phyloP scores from a whole-genome alignment of 441 rosid species.

The Hura crepitans region DNA sequence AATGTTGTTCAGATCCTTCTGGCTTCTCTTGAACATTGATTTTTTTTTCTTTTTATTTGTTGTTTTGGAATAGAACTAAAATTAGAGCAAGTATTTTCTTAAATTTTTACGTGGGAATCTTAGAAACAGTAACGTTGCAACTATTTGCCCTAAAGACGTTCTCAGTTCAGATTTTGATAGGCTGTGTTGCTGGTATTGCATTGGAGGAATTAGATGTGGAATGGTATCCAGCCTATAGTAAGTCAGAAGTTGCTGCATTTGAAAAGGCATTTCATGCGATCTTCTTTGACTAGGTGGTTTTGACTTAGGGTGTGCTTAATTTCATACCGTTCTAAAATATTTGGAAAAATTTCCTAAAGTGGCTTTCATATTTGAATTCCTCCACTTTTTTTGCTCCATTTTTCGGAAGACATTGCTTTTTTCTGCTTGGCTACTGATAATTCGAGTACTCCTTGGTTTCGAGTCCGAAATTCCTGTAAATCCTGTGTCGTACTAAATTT shows the following conservation, averaged over 20 bases:
- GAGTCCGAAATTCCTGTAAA: slow-evolving; percentile 8
- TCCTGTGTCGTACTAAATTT: not conserved
- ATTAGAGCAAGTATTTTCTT: no score
- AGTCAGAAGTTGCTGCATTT: slow-evolving; percentile 80
- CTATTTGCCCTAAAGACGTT: not conserved
- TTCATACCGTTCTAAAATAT: slow-evolving; percentile 10
- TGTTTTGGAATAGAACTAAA: no score
- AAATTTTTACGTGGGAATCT: no score
- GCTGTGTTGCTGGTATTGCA: slow-evolving; percentile 66
- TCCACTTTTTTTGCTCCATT: not conserved
- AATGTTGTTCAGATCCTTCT: no score
- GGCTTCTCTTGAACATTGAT: no score
- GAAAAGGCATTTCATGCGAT: slow-evolving; percentile 82
- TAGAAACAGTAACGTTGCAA: no score
- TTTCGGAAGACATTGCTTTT: slow-evolving; percentile 14
- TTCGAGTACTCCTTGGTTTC: not conserved
- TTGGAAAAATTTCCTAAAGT: no score
- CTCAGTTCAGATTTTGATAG: not conserved
- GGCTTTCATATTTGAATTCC: no score
- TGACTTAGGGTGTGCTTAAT: not conserved
- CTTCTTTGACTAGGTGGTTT: slow-evolving; percentile 9
- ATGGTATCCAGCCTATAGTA: slow-evolving; percentile 92
- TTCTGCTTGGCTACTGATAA: not conserved
- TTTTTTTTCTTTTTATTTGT: no score
- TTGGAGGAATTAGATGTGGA: slow-evolving; percentile 97